Conservation (phyloP, 169 alveolate species). For the Eimeria tenella region DNA sequence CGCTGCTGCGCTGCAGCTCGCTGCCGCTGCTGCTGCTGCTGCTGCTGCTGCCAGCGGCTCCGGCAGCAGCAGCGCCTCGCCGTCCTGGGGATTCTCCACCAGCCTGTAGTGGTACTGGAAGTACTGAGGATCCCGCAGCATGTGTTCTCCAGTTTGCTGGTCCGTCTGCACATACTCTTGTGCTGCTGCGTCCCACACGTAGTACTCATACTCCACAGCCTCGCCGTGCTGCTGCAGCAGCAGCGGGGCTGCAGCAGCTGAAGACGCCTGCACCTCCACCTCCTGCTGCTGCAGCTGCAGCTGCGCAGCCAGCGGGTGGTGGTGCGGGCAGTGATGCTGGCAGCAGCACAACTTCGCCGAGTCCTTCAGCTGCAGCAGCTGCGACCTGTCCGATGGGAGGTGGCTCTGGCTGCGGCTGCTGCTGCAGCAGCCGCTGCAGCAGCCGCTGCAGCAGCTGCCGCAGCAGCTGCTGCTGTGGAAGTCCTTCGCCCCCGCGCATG, state of each 20-base stretch:
- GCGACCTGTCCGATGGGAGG: no score
- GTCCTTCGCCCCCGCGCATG: background rate
- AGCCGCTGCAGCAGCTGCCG: background rate
- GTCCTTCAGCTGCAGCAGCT: background rate
- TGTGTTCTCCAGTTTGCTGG: constrained; percentile 59
- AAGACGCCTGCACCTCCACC: no score
- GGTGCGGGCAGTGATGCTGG: constrained; percentile 39
- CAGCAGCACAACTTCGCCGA: background rate
- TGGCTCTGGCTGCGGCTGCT: background rate
- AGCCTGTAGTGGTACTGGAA: constrained; percentile 70
- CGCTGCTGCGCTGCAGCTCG: no score
- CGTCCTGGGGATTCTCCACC: constrained; percentile 58
- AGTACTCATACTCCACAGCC: constrained; percentile 61
- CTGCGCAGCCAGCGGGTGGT: background rate
- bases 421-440: background rate
- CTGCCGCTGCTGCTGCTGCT: background rate
- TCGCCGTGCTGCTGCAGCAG: background rate
- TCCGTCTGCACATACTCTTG: constrained; percentile 73
- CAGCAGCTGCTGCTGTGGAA: background rate
- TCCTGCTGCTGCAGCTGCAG: background rate
- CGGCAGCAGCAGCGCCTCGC: constrained; percentile 24
- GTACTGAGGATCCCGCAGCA: constrained; percentile 74
- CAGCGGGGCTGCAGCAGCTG: background rate
- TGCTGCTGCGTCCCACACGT: constrained; percentile 67
- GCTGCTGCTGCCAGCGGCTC: constrained; percentile 19